Base-by-base conservation (phyloP, 2,329 filamentous ascomycete genomes). In the Phaeoacremonium minimum region DNA sequence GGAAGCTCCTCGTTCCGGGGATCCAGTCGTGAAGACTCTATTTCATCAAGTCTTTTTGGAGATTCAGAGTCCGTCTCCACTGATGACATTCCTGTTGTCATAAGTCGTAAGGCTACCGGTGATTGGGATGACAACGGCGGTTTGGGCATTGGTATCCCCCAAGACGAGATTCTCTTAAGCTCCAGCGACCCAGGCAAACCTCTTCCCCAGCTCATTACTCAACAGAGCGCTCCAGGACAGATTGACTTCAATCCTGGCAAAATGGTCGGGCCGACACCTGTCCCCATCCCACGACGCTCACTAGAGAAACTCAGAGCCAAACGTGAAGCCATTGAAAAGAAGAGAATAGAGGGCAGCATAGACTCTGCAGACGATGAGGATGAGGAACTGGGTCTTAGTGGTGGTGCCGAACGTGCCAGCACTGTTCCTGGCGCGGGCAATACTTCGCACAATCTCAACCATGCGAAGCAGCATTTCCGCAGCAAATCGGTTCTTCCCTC, bases 341-440 rank as follows among this genome's bases (percentile, higher is more conserved):
- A 80, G 30, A 75, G 78, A 13, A 64, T 80, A 26, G 87, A 95
- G 49, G 82, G 85, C 22, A 77, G 69, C 37, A 80, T 79, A 12
- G 91, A 96, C 51, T 95, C 87, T 18, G 90, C 90, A 5, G 91
- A 96, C 51, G 91, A 96, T 49, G 91, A 96, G 61, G 91, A 96
- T 46, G 90, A 96, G 41, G 91, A 95, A 52, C 72, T 94, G 5
- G 89, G 87, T 7, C 70, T 49, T 7, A 47, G 51, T 2, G 50
- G 48, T 3, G 49, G 55, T 17, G 60, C 63, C 7, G 60, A 58
- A 72, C 48, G 53, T n/a, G 28, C 30, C 13, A 30, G 33, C 6
- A 42, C 42, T 30, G 33, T 31, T n/a, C 37, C 40, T 8, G 28
- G 37, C n/a, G 22, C 20, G 17, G 28, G 29, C 7, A 33, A 38